These are phyloP conservation scores for Hibiscus trionum DNA, from an alignment of 345 rosid species.

Conservation along the genomic window DNA sequence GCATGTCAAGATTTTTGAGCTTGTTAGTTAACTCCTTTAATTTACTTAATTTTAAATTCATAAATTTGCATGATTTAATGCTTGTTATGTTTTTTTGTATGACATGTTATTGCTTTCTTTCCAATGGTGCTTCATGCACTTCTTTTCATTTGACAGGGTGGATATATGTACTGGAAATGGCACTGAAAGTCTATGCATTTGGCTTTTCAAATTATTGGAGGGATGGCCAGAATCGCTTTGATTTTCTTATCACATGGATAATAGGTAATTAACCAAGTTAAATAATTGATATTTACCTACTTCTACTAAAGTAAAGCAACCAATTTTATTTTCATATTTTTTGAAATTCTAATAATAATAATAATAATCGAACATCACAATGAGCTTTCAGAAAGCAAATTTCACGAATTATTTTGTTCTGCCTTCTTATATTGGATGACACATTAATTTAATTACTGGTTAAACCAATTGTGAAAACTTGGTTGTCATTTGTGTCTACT, in stretches of 20 bases:
- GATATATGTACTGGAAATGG: conserved; percentile 96
- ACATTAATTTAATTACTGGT: background rate
- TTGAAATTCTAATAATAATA: background rate
- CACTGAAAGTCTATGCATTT: conserved; percentile 69
- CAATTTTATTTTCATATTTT: background rate
- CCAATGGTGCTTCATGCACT: conserved; percentile 13
- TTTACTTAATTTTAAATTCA: background rate
- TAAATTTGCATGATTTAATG: conserved; percentile 3
- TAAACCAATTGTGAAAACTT: background rate
- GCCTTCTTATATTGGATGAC: background rate
- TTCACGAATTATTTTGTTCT: background rate
- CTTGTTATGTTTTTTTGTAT: background rate
- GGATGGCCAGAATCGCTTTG: conserved; percentile 92
- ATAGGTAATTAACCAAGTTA: conserved; percentile 48
- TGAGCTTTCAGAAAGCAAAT: background rate
- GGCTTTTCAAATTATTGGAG: conserved; percentile 94
- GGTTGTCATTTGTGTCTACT: background rate
- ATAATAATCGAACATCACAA: background rate
- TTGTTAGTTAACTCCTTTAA: background rate
- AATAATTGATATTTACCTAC: background rate
- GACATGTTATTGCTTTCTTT: background rate
- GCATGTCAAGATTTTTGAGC: background rate
- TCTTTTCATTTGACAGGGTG: conserved; percentile 54
- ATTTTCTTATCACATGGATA: conserved; percentile 79
- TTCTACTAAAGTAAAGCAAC: background rate